Percentiles rank a stretch among this genome's conserved stretches.
Evolutionary conservation across 345 rosid species (phyloP).

Genomic region (Lumnitzera racemosa): DNA sequence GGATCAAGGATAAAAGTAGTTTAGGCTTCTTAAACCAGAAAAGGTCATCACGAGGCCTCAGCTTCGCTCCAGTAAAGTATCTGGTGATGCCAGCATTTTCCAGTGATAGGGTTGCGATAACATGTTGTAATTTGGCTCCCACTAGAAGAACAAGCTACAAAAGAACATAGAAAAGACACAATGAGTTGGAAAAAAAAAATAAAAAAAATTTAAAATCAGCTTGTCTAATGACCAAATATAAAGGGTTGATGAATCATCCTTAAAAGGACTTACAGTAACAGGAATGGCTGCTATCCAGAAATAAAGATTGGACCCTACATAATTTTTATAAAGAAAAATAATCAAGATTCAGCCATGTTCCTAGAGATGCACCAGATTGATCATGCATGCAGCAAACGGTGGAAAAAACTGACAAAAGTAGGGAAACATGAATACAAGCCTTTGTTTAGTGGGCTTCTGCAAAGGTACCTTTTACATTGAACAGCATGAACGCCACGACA

Average conservation of each 20-base stretch:
- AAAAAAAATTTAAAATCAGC: neutral
- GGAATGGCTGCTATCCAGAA: slow-evolving; percentile 97
- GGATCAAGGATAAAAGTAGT: slow-evolving; percentile 65
- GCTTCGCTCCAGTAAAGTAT: slow-evolving; percentile 32
- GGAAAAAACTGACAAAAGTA: slow-evolving; percentile 1
- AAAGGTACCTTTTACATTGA: slow-evolving; percentile 71
- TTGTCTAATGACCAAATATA: neutral
- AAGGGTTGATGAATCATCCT: neutral
- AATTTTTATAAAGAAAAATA: slow-evolving; percentile 4
- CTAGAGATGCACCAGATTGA: neutral
- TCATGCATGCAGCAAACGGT: neutral
- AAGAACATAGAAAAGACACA: slow-evolving; percentile 8
- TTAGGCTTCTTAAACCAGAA: slow-evolving; percentile 97
- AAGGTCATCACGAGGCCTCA: slow-evolving; percentile 87
- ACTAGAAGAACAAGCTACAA: slow-evolving; percentile 69
- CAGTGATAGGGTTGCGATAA: slow-evolving; percentile 81
- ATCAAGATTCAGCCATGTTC: neutral
- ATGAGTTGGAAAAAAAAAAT: neutral
- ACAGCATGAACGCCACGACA: slow-evolving; percentile 92
- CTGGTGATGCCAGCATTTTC: slow-evolving; percentile 60
- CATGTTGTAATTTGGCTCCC: slow-evolving; percentile 84
- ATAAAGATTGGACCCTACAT: slow-evolving; percentile 87
- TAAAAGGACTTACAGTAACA: slow-evolving; percentile 44
- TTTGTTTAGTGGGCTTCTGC: neutral
- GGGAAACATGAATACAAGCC: slow-evolving; percentile 1